A percentile compares a stretch with the other conserved stretches of the same genome.
phyloP scores from a whole-genome alignment of 2,329 filamentous ascomycete species.

The Ophiostoma ips region DNA sequence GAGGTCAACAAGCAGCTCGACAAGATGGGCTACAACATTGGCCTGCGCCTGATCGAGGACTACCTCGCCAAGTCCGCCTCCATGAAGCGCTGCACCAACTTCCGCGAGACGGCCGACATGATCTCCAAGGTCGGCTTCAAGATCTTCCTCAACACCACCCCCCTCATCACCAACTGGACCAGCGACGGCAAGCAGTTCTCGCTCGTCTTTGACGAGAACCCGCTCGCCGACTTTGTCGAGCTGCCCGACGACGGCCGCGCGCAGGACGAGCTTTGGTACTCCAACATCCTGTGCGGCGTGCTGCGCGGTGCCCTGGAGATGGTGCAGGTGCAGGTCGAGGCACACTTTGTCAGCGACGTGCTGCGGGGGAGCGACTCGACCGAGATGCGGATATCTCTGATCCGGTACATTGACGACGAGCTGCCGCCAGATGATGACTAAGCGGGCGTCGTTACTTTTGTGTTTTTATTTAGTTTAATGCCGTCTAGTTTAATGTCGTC shows the following conservation, averaged over 20 bases:
- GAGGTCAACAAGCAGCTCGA: constrained; percentile 97
- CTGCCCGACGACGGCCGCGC: constrained; percentile 88
- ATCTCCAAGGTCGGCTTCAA: constrained; percentile 95
- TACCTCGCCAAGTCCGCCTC: constrained; percentile 92
- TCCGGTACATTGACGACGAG: constrained; percentile 95
- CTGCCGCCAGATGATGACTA: constrained; percentile 91
- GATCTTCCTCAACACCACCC: constrained; percentile 95
- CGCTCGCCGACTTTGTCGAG: constrained; percentile 92
- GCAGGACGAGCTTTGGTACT: constrained; percentile 97
- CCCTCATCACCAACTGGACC: constrained; percentile 88
- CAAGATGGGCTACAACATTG: constrained; percentile 99
- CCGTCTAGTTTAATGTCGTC: not conserved
- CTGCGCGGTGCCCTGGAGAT: constrained; percentile 86
- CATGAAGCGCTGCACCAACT: constrained; percentile 78
- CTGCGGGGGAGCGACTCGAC: constrained; percentile 89
- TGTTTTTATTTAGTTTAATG: not conserved
- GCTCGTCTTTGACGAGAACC: constrained; percentile 91
- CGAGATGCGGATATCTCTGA: constrained; percentile 85
- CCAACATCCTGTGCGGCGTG: constrained; percentile 90
- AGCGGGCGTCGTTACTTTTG: not conserved
- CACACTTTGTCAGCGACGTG: constrained; percentile 89
- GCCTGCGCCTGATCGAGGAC: constrained; percentile 87
- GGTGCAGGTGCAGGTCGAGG: constrained; percentile 99
- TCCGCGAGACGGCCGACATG: constrained; percentile 92
- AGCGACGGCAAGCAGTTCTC: constrained; percentile 95